phyloP scores from a whole-genome alignment of 441 rosid genomes.

The Lagerstroemia fauriei region DNA sequence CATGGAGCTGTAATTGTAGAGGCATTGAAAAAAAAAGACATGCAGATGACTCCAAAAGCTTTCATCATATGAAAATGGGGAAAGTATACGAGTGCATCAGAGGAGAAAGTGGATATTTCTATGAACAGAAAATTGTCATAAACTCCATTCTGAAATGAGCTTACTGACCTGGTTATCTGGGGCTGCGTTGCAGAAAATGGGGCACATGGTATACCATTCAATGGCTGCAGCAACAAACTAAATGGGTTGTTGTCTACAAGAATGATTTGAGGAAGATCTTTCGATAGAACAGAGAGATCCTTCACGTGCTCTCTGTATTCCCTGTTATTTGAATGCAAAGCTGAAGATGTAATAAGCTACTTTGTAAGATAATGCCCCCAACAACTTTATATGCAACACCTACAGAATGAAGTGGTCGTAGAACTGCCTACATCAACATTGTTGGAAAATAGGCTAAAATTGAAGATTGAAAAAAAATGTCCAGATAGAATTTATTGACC shows the following conservation, averaged over 20 bases:
- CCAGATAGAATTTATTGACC: too few species aligned
- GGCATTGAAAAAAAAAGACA: too few species aligned
- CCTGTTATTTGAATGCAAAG: conserved; percentile 24
- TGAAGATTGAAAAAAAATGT: too few species aligned
- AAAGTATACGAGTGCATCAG: background rate
- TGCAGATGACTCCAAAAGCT: conserved; percentile 61
- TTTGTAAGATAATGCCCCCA: background rate
- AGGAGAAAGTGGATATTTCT: background rate
- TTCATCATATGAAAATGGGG: background rate
- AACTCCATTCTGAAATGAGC: background rate
- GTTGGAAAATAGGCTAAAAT: background rate
- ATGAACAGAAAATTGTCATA: background rate
- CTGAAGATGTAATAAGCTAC: background rate
- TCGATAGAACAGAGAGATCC: conserved; percentile 39
- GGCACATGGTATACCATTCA: conserved; percentile 43
- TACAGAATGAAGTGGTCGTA: background rate
- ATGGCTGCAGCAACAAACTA: conserved; percentile 46
- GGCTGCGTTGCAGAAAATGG: conserved; percentile 43
- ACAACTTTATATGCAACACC: background rate
- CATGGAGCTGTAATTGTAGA: too few species aligned
- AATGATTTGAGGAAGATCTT: conserved; percentile 34
- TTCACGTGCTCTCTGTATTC: conserved; percentile 42
- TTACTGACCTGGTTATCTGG: conserved; percentile 38
- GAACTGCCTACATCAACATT: background rate
- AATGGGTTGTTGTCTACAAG: conserved; percentile 48